Percentiles rank a stretch among this genome's conserved stretches.
These are phyloP conservation scores for Phlegmacium glaucopus DNA, from an alignment of 768 basidiomycete species.

Conservation along the genomic window DNA sequence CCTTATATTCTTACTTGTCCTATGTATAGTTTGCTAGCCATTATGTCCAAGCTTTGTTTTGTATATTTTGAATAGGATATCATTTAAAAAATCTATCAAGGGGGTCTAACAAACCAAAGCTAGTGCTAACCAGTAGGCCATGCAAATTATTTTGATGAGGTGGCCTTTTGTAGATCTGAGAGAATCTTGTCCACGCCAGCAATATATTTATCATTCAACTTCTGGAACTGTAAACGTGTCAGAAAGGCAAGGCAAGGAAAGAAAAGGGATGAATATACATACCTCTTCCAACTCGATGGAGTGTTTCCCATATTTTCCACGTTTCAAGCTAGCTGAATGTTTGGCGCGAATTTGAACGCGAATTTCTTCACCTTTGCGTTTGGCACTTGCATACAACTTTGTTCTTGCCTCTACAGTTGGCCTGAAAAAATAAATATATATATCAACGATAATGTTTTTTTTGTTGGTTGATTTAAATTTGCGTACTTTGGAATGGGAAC, in stretches of 20 bases:
- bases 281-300: constrained; percentile 73
- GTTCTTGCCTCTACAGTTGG: constrained; percentile 74
- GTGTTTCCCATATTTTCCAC: constrained; percentile 65
- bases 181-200: constrained; percentile 67
- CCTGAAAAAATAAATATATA: constrained; percentile 30
- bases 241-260: background rate
- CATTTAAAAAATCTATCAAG: background rate
- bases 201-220: constrained; percentile 59
- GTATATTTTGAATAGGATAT: background rate
- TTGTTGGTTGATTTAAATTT: background rate
- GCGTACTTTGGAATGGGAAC: constrained; percentile 78
- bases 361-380: constrained; percentile 69
- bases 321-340: constrained; percentile 65
- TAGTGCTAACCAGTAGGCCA: too few relatives aligned
- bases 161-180: constrained; percentile 58
- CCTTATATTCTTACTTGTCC: constrained; percentile 1
- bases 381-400: constrained; percentile 50
- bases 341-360: constrained; percentile 73
- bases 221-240: constrained; percentile 58
- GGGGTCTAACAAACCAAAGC: background rate
- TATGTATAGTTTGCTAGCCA: background rate
- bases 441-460: background rate
- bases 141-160: constrained; percentile 29
- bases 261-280: constrained; percentile 14
- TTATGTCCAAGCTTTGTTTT: background rate